Base-by-base conservation (phyloP, 306 rosid genomes). In the Medicago lupulina region DNA sequence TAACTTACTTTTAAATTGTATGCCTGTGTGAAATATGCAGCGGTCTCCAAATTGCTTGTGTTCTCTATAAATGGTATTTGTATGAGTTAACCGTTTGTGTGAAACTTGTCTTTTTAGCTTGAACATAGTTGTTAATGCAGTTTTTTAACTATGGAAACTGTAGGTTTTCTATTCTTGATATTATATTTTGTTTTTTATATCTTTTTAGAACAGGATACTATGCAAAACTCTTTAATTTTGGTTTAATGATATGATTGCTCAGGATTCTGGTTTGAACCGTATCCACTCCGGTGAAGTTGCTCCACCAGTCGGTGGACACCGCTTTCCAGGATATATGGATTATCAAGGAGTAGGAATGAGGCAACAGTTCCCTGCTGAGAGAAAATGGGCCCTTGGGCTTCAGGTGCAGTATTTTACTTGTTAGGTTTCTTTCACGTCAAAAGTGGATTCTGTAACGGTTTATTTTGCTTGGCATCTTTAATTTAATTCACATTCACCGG, bases 311-410 rank as follows among this genome's bases (percentile, higher is more conserved):
- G 90, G 81, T 70, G 93, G 87, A 44, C 93, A 86, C 81, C 93
- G 91, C 76, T 58, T 84, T 80, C 86, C 90, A 2, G 92, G 97
- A 46, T 89, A 77, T 80, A 80, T 87, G 86, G 92, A 91, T 17
- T 83, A 83, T 85, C 95, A 89, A 74, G 96, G 89, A 66, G 74
- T 66, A 61, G 93, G 87, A 38, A 12, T 83, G 71, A 85, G 89
- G 63, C 90, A 83, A 47, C 97, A 90, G 80, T 77, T 82, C 53
- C 96, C 93, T 23, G 90, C 66, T 77, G 94, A 94, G 80, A 89
- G 95, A 67, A 94, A 90, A 80, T 92, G 98, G 98, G 95, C 97
- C 70, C 98, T 94, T 81, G 97, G 98, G 41, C 97, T 94, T 85
- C 97, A 94, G 97, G 98, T 89, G 72, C 71, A 16, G 21, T 62